Evolutionary conservation across 1,284 basidiomycete species (phyloP), one percentile per base, ranked within the genome.

Genomic region (Blastosporella zonata): DNA sequence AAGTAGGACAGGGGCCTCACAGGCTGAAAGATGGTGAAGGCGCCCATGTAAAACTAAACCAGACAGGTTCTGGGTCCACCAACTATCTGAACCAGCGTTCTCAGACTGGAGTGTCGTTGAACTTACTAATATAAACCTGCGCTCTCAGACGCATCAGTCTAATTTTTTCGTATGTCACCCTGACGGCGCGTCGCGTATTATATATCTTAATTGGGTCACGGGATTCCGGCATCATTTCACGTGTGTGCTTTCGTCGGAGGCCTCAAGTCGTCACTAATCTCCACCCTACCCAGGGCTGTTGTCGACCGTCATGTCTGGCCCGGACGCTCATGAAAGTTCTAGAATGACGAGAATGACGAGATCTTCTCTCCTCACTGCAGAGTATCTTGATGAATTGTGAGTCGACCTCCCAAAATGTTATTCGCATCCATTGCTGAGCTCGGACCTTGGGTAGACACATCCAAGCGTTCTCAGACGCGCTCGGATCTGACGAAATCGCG

Each of bases 341-440:
- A 34, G 38, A 31, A 18, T n/a, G 27, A 8, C 8, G 12, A 43
- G 9, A 21, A 36, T 43, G 9, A 57, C 58, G 10, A 50, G 56
- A 9, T 53, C 61, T 22, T 49, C 54, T 17, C 53, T 71, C 18
- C 61, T 73, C 33, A 43, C 60, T 25, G 64, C 67, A 41, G 75
- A 87, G 61, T 90, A 83, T 66, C 74, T 88, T 36, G 75, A 91
- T 57, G 85, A 90, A 68, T 73, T 77, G 90, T 90, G 55, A 59
- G 81, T 66, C 36, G 31, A 27, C 57, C 4, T n/a, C n/a, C 49
- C 57, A 70, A 53, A 39, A 36, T 18, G 63, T 9, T 8, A 10
- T 22, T 5, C 15, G 21, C 18, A 41, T 21, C 20, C 31, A 34
- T 39, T 45, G 20, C 31, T 52, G 23, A 46, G 45, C 29, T 46